Evolutionary conservation across 2,329 filamentous ascomycete genomes (phyloP).

Genomic region (Pseudogymnoascus verrucosus): DNA sequence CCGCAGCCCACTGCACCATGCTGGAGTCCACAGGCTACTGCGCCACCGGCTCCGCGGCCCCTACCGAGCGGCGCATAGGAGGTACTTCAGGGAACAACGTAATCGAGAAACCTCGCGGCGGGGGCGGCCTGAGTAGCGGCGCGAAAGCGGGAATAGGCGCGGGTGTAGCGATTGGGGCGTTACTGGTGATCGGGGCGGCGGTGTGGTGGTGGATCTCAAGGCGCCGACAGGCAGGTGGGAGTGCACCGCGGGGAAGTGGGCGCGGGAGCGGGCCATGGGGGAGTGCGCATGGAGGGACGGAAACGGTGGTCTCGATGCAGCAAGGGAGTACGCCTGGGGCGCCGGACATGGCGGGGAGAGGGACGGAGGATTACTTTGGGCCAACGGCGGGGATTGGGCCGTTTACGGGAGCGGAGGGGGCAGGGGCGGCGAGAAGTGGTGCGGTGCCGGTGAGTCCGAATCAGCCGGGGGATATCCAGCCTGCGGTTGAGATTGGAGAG

Average conservation of each 20-base stretch:
- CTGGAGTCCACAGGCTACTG: slow-evolving; percentile 33
- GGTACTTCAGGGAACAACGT: slow-evolving; percentile 26
- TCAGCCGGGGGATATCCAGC: not conserved
- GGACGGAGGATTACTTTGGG: slow-evolving; percentile 24
- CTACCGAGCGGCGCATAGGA: slow-evolving; percentile 22
- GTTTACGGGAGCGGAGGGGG: slow-evolving; percentile 19
- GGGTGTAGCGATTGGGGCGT: slow-evolving; percentile 39
- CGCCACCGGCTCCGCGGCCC: slow-evolving; percentile 27
- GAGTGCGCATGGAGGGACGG: slow-evolving; percentile 10
- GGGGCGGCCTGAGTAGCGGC: slow-evolving; percentile 35
- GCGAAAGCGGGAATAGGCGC: slow-evolving; percentile 51
- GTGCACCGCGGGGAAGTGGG: slow-evolving; percentile 15
- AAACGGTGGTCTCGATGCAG: not conserved
- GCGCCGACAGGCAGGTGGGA: slow-evolving; percentile 20
- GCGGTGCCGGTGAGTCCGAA: not conserved
- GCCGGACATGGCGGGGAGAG: not conserved
- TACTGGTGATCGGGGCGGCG: slow-evolving; percentile 34
- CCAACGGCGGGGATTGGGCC: slow-evolving; percentile 37
- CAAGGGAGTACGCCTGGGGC: slow-evolving; percentile 9
- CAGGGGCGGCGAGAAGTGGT: not conserved
- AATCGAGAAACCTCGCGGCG: slow-evolving; percentile 9
- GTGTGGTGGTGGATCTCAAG: slow-evolving; percentile 42
- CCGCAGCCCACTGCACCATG: slow-evolving; percentile 36
- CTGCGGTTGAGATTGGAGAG: not conserved
- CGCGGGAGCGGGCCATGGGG: slow-evolving; percentile 17